Base-by-base conservation (phyloP, 169 alveolate genomes). In the Plasmodium relictum region DNA sequence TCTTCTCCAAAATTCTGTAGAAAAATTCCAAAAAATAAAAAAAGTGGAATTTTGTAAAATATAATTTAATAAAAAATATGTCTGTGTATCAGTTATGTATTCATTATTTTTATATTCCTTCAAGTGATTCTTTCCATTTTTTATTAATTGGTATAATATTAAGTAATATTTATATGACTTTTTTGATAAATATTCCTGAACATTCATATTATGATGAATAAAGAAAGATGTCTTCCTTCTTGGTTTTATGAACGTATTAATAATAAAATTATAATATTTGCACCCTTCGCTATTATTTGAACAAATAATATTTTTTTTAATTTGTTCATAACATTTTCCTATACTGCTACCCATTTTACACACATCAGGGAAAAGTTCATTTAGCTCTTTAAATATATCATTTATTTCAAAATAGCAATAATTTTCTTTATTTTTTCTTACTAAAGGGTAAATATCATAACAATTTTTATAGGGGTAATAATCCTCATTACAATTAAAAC, bases 391-490 rank as follows among this genome's bases (percentile, higher is more conserved):
- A 39, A 24, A 71, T 71, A 71, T 71, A 37, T 8, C 37, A 44
- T 71, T 71, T 7, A 10, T 52, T 45, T 71, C 83, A 7, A 71
- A 71, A 12, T 48, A 37, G 20, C 83, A 71, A 20, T 24, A 37
- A 71, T 71, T 71, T 24, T 37, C 39, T 0, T 71, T 52, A 71
- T 24, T 48, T 39, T 58, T 71, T 71, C 66, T 26, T 45, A 71
- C 68, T 6, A 58, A 24, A 7, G 83, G 83, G 12, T 71, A 71
- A 16, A 71, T 44, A 58, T 71, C 83, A 71, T 71, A 71, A 45
- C 83, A 71, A 71, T 71, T 71, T 71, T 71, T 71, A 71, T 71
- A 71, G 16, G 83, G 83, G 44, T 71, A 71, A 71, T 71, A 71
- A 45, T 71, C 44, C 10, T 71, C 68, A 12, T 45, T 58, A 71